Percentiles rank a stretch among this genome's conserved stretches.
Evolutionary conservation across 352 stramenopile species (phyloP).

Genomic region (Phytopythium oedochilum): DNA sequence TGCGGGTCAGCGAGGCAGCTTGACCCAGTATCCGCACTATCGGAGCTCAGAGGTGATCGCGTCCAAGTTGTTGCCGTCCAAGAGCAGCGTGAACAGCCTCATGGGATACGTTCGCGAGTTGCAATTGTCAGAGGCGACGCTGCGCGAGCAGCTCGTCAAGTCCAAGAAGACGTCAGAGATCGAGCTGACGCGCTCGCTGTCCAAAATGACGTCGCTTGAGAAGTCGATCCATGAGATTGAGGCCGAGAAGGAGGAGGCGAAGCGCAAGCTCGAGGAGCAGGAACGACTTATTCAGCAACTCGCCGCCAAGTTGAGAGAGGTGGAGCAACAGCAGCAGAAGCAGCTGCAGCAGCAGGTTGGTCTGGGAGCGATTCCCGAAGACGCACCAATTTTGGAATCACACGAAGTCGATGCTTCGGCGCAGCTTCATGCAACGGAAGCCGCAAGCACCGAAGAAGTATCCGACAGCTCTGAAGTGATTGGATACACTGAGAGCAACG

Average conservation of each 20-base stretch:
- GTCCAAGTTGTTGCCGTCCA: constrained; percentile 53
- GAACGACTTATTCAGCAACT: constrained; percentile 38
- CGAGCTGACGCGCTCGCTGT: constrained; percentile 37
- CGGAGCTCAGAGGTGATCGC: constrained; percentile 39
- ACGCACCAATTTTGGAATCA: background rate
- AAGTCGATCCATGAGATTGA: constrained; percentile 35
- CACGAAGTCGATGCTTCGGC: background rate
- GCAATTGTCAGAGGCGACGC: constrained; percentile 53
- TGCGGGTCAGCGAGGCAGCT: constrained; percentile 12
- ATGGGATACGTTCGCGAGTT: constrained; percentile 78
- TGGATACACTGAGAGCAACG: background rate
- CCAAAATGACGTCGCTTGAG: constrained; percentile 40
- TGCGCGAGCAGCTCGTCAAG: constrained; percentile 56
- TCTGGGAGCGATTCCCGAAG: constrained; percentile 2
- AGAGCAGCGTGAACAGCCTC: constrained; percentile 53
- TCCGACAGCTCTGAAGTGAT: background rate
- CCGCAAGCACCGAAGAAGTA: background rate
- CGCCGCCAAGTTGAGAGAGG: constrained; percentile 27
- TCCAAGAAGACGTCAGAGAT: constrained; percentile 46
- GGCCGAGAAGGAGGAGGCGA: constrained; percentile 24
- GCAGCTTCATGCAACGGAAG: background rate
- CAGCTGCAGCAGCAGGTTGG: constrained; percentile 12
- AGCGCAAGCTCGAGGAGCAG: constrained; percentile 30
- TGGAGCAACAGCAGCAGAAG: constrained; percentile 11
- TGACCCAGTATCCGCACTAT: constrained; percentile 18